phyloP scores from a whole-genome alignment of 108 stramenopile genomes.

The Discostella stelligeroides region DNA sequence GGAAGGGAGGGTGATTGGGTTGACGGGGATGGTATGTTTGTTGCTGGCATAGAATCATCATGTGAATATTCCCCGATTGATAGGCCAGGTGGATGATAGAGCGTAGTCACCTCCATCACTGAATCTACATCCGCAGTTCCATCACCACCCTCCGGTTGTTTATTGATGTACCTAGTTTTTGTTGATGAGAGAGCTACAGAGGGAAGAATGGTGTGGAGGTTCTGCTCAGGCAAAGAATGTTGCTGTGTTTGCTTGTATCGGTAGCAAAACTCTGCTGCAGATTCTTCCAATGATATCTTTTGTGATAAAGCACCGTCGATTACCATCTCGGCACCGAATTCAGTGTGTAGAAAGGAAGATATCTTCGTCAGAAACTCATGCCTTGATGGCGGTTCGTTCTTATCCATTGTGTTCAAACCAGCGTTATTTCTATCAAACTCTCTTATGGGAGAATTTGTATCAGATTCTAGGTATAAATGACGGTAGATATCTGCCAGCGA shows the following conservation, averaged over 20 bases:
- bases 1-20: slow-evolving; percentile 55
- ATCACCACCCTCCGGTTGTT: slow-evolving; percentile 10
- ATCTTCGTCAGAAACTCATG: slow-evolving; percentile 38
- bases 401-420: not conserved
- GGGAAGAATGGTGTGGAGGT: slow-evolving; percentile 11
- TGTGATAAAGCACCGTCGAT: slow-evolving; percentile 77
- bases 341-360: slow-evolving; percentile 51
- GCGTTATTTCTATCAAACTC: not conserved
- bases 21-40: not conserved
- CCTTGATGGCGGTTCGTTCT: slow-evolving; percentile 15
- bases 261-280: slow-evolving; percentile 81
- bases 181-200: slow-evolving; percentile 55
- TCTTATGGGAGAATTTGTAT: not conserved
- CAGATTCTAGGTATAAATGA: slow-evolving; percentile 50
- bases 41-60: slow-evolving; percentile 5
- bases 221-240: not conserved
- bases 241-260: slow-evolving; percentile 41
- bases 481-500: slow-evolving; percentile 78
- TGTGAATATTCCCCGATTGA: slow-evolving; percentile 43
- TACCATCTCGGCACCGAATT: slow-evolving; percentile 60
- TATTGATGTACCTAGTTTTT: slow-evolving; percentile 41
- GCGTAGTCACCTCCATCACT: slow-evolving; percentile 28
- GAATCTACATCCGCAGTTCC: slow-evolving; percentile 11
- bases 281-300: slow-evolving; percentile 74
- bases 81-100: slow-evolving; percentile 44